Evolutionary conservation across 164 flowering plant species (phyloP).

Genomic region (Magnolia sinica): DNA sequence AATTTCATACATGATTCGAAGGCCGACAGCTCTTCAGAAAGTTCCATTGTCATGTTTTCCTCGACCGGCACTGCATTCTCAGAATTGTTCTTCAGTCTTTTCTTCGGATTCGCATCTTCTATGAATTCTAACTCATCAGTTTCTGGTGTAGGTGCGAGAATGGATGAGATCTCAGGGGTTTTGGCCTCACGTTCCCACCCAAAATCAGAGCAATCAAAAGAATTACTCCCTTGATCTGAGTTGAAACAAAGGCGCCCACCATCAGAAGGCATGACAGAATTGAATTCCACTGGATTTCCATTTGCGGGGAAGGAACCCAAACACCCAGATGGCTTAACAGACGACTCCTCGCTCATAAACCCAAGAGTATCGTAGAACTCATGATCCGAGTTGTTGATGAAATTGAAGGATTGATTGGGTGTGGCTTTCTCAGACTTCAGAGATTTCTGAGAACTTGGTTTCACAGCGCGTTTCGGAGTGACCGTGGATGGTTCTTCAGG

Average conservation of each 20-base stretch:
- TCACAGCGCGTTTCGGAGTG: conserved; percentile 33
- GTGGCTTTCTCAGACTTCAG: conserved; percentile 30
- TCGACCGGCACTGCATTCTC: conserved; percentile 27
- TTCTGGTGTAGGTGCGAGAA: conserved; percentile 37
- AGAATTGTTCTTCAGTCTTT: conserved; percentile 50
- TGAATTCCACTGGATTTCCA: conserved; percentile 23
- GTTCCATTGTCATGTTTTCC: conserved; percentile 29
- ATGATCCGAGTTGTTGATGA: conserved; percentile 28
- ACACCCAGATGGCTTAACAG: conserved; percentile 29
- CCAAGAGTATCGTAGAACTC: conserved; percentile 30
- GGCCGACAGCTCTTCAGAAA: conserved; percentile 64
- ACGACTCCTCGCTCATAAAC: conserved; percentile 57
- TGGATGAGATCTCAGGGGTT: conserved; percentile 75
- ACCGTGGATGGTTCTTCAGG: conserved; percentile 53
- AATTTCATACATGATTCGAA: conserved; percentile 75
- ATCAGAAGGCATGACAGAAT: conserved; percentile 30
- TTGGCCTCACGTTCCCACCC: conserved; percentile 57
- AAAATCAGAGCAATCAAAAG: conserved; percentile 66
- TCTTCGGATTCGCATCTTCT: conserved; percentile 50
- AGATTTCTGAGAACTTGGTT: conserved; percentile 32
- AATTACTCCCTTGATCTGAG: conserved; percentile 81
- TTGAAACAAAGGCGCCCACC: conserved; percentile 35
- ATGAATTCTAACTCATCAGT: conserved; percentile 41
- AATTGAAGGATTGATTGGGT: conserved; percentile 27
- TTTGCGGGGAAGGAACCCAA: conserved; percentile 21